Base-by-base conservation (phyloP, 148 eudicot species). In the Salicornia ramosissima region DNA sequence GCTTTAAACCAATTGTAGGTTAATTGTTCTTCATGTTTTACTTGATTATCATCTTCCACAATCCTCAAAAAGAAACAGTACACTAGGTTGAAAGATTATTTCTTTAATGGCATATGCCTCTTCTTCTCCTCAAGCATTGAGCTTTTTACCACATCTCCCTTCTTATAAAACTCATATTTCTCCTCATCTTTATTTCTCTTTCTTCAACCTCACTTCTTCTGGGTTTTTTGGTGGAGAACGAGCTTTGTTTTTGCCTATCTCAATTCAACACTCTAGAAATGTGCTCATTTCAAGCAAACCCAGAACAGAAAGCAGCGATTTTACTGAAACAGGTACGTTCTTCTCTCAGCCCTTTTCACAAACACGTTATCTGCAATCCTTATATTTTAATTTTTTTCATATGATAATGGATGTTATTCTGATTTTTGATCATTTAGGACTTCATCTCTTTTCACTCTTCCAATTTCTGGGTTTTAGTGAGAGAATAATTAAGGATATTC, bases 391-490 rank as follows among this genome's bases (percentile, higher is more conserved):
- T 18, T 0, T 69, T 36, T 43, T 72, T 19, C 65, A n/a, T 58
- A 49, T 67, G 8, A 40, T 66, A 42, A 57, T 51, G 67, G 55
- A 22, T 24, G 36, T 78, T 74, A 58, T 21, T 69, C 31, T 69
- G 64, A n/a, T 24, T 4, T 69, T 70, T 71, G 26, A 21, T 67
- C 39, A 15, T n/a, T 28, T 77, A 86, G 96, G 84, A 30, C 8
- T 36, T 36, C 78, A 81, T 49, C 67, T 88, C 50, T 71, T 79
- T 36, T 73, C 83, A 12, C 63, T 93, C 39, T 83, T 90, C 15
- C 88, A 59, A 64, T 77, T 78, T 75, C 71, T 94, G 65, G 96
- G 93, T 39, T 67, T 94, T 49, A 69, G 66, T 30, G 87, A 83
- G 36, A 81, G 57, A 62, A 92, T 71, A 62, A 54, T 70, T 19